Evolutionary conservation across 495 filamentous ascomycete species (phyloP).

Genomic region (Podospora pseudoanserina): DNA sequence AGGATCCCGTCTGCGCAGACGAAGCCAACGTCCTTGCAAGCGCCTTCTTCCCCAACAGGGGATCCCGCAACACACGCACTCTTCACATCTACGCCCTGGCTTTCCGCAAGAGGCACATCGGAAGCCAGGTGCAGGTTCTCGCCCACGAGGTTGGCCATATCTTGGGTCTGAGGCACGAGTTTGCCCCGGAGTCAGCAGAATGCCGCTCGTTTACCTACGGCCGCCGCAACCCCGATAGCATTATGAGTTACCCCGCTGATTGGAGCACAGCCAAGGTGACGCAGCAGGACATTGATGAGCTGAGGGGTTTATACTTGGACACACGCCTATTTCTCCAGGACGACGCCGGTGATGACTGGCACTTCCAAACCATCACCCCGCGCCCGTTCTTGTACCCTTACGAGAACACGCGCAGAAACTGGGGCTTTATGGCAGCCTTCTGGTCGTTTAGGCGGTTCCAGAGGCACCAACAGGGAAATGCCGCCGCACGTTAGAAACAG

Average conservation of each 20-base stretch:
- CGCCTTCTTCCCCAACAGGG: slow-evolving; percentile 5
- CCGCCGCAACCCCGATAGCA: background rate
- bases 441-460: background rate
- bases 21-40: background rate
- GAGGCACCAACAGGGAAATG: background rate
- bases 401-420: background rate
- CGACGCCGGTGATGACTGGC: background rate
- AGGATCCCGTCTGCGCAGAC: background rate
- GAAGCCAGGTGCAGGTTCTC: background rate
- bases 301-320: background rate
- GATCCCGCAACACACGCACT: background rate
- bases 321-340: background rate
- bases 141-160: slow-evolving; percentile 7
- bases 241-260: background rate
- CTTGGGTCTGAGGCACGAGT: background rate
- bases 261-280: background rate
- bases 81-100: slow-evolving; percentile 1
- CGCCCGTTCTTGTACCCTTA: background rate
- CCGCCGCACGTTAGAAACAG: background rate
- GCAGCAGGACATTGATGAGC: background rate
- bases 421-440: background rate
- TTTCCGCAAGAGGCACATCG: background rate
- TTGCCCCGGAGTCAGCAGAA: background rate
- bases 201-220: background rate
- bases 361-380: background rate